Evolutionary conservation across 257 asterid species (phyloP), one percentile per base, ranked within the genome.

Genomic region (Solanum pinnatisectum): DNA sequence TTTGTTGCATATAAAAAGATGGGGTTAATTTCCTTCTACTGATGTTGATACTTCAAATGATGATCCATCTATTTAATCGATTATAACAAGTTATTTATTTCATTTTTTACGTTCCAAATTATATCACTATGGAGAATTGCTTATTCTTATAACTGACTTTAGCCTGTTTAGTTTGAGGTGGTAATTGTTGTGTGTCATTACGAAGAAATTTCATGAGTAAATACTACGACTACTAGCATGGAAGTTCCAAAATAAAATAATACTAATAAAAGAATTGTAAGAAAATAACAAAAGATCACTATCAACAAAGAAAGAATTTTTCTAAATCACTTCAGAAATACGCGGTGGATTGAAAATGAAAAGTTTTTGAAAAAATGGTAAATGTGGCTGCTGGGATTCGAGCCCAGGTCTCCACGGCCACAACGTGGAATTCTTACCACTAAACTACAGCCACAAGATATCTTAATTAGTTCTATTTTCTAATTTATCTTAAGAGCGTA

Each of bases 381-480:
- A 6, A 22, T 95, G 99, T 96, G 98, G 99, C 99, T 96, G 98
- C 98, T 97, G 97, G 98, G 96, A 97, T 96, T 96, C 97, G 96
- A 95, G 99, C 98, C 96, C 96, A 95, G 98, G 98, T 95, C 98
- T 95, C 96, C 95, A 95, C 96, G 98, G 98, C 98, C 99, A 95
- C 98, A 95, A 95, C 97, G 96, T 95, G 97, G 95, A 97, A 97
- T 95, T 95, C 98, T 97, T 13, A 95, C 97, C 98, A 94, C 98
- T 94, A 95, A 94, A 97, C 98, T 96, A 95, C 96, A 94, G 96
- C 98, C 94, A 95, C 96, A 36, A 36, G 18, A 7, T 35, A 4
- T 5, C 0, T 13, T 2, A 2, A 4, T 7, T 0, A 3, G 9
- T 32, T 71, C 77, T 30, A 70, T 32, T 6, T 5, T 2, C 0